Evolutionary conservation across 495 filamentous ascomycete genomes (phyloP).

Genomic region (Podospora australis): DNA sequence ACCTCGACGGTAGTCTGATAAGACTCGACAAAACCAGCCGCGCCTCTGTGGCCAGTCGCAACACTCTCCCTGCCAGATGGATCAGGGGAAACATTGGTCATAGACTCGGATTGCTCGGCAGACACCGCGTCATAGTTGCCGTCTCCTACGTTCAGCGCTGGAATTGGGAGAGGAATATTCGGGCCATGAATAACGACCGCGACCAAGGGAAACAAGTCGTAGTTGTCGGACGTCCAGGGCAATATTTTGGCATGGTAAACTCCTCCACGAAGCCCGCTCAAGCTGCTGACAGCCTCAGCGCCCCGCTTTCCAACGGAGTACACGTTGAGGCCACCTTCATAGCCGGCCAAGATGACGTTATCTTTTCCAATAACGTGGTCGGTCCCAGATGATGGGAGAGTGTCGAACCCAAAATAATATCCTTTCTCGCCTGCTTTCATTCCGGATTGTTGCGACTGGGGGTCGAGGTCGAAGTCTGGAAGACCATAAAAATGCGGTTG

Average conservation of each 20-base stretch:
- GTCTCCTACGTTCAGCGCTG: slow-evolving; percentile 29
- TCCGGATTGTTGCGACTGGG: slow-evolving; percentile 44
- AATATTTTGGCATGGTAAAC: slow-evolving; percentile 77
- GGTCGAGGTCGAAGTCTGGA: slow-evolving; percentile 61
- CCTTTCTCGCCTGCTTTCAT: slow-evolving; percentile 55
- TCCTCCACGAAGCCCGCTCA: slow-evolving; percentile 71
- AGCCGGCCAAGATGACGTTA: slow-evolving; percentile 69
- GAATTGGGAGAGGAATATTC: slow-evolving; percentile 31
- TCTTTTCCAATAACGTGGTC: slow-evolving; percentile 47
- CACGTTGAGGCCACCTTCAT: slow-evolving; percentile 67
- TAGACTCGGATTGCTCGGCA: slow-evolving; percentile 33
- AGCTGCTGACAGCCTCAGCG: slow-evolving; percentile 55
- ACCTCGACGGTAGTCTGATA: slow-evolving; percentile 85
- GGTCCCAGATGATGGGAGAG: slow-evolving; percentile 44
- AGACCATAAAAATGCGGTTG: slow-evolving; percentile 67
- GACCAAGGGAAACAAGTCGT: slow-evolving; percentile 54
- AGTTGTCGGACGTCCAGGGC: slow-evolving; percentile 37
- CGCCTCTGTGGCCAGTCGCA: slow-evolving; percentile 2
- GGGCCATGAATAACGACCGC: slow-evolving; percentile 74
- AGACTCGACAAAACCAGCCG: slow-evolving; percentile 37
- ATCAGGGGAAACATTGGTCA: slow-evolving; percentile 24
- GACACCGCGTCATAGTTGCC: slow-evolving; percentile 33
- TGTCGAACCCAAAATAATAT: slow-evolving; percentile 76
- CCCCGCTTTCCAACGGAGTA: slow-evolving; percentile 61
- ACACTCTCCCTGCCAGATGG: slow-evolving; percentile 13